Percentiles rank a stretch among this genome's conserved stretches.
These are phyloP conservation scores for Mortierella alpina DNA, from an alignment of 192 early-diverging fungal genomes.

Conservation along the genomic window DNA sequence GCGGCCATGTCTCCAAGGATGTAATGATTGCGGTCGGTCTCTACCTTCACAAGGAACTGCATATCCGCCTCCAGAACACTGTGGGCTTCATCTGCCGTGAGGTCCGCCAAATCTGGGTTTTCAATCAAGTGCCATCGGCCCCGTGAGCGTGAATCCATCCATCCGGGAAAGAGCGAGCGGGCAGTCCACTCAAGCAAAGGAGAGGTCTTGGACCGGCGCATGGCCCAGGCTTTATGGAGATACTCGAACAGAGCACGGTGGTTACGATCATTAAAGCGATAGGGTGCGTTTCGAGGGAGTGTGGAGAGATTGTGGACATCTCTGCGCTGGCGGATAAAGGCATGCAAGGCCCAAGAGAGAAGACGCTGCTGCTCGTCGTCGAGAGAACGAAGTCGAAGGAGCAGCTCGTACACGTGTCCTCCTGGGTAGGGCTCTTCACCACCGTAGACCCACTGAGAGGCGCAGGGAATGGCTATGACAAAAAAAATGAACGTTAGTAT, in stretches of 20 bases:
- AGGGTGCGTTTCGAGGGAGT: not conserved
- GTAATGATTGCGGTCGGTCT: not conserved
- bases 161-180: not conserved
- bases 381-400: not conserved
- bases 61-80: not conserved
- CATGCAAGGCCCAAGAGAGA: slow-evolving; percentile 4
- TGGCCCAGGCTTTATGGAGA: slow-evolving; percentile 7
- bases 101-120: not conserved
- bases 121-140: slow-evolving; percentile 1
- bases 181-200: slow-evolving; percentile 14
- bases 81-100: not conserved
- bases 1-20: not conserved
- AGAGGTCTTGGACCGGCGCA: slow-evolving; percentile 3
- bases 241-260: slow-evolving; percentile 8
- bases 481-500: not conserved
- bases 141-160: not conserved
- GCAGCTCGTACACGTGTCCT: slow-evolving; percentile 7
- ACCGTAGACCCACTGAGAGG: slow-evolving; percentile 3
- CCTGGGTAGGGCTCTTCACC: not conserved
- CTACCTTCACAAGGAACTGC: not conserved
- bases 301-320: not conserved
- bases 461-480: slow-evolving; percentile 12
- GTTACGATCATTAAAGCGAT: not conserved
- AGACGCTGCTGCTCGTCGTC: slow-evolving; percentile 15
- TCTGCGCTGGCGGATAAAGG: not conserved